Evolutionary conservation across 2,329 filamentous ascomycete genomes (phyloP), one percentile per base, ranked within the genome.

Genomic region (Tolypocladium nubicola): DNA sequence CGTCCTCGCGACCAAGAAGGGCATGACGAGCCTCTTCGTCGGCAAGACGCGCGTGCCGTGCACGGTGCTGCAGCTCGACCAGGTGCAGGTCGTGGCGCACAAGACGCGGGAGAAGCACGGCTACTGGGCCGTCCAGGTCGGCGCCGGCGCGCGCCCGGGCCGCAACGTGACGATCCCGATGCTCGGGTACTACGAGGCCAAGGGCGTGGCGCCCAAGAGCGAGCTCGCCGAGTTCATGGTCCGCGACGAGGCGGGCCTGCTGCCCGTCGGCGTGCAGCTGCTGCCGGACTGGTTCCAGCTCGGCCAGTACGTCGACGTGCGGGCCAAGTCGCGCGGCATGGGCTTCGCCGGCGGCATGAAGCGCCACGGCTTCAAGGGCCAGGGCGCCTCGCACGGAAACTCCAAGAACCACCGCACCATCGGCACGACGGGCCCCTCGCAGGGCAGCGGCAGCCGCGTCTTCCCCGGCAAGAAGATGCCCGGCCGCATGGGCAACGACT

Each of bases 301-400:
- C 68, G 94, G 94, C 21, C 91, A 97, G 75, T 95, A 85, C 73
- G 88, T 99, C 59, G 94, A 99, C 75, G 86, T 90, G 56, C 82
- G 86, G 66, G 87, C 85, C 53, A 84, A 88, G 68, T 87, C 85
- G 65, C 84, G 89, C 69, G 94, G 94, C 56, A 93, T 90, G 83
- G 94, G 94, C 9, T 99, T 97, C 71, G 90, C 88, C 11, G 94
- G 94, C 81, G 94, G 90, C 64, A 99, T 99, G 94, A 99, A 99
- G 84, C 82, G 89, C 65, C 89, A 93, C 76, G 91, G 91, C 39
- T 97, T 94, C 74, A 73, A 78, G 37, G 94, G 94, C 66, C 94
- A 99, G 77, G 88, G 86, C 64, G 89, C 90, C 58, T 92, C 87
- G 65, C 94, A 99, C 82, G 94, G 94, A 81, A 93, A 95, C 76